phyloP scores from a whole-genome alignment of 2,329 filamentous ascomycete species.

The Microdochium bolleyi region DNA sequence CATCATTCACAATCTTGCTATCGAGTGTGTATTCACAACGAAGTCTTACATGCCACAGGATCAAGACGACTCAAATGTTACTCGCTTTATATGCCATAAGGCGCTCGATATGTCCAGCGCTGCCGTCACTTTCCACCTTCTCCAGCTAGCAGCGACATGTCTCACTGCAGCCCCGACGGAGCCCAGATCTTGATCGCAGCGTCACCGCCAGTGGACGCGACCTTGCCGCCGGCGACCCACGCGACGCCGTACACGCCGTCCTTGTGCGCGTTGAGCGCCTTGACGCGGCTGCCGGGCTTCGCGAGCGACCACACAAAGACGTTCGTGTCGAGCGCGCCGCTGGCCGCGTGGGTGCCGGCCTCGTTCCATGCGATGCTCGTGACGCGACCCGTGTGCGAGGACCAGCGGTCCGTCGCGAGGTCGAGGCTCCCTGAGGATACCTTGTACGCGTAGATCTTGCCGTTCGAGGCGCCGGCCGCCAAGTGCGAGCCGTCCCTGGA shows the following conservation, averaged over 20 bases:
- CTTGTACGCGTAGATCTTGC: slow-evolving; percentile 81
- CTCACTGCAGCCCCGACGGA: slow-evolving; percentile 46
- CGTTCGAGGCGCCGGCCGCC: slow-evolving; percentile 73
- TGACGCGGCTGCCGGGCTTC: slow-evolving; percentile 77
- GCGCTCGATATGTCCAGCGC: no score
- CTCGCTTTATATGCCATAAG: no score
- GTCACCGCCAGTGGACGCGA: slow-evolving; percentile 79
- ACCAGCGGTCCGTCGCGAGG: slow-evolving; percentile 69
- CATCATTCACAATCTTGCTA: no score
- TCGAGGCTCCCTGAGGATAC: slow-evolving; percentile 43
- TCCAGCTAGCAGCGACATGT: neutral
- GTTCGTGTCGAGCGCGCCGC: slow-evolving; percentile 83
- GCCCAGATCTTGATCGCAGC: slow-evolving; percentile 87
- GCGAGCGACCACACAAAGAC: slow-evolving; percentile 85
- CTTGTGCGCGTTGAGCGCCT: slow-evolving; percentile 85
- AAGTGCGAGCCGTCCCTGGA: slow-evolving; percentile 69
- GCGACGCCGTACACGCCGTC: slow-evolving; percentile 85
- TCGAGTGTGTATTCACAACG: no score
- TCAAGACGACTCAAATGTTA: no score
- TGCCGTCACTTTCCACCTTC: neutral
- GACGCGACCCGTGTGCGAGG: slow-evolving; percentile 51
- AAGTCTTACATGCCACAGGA: no score
- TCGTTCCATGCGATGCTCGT: slow-evolving; percentile 66
- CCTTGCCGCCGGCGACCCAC: slow-evolving; percentile 64
- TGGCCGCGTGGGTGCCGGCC: slow-evolving; percentile 69